Evolutionary conservation across 2,329 filamentous ascomycete species (phyloP).

Genomic region (Aspergillus tanneri): DNA sequence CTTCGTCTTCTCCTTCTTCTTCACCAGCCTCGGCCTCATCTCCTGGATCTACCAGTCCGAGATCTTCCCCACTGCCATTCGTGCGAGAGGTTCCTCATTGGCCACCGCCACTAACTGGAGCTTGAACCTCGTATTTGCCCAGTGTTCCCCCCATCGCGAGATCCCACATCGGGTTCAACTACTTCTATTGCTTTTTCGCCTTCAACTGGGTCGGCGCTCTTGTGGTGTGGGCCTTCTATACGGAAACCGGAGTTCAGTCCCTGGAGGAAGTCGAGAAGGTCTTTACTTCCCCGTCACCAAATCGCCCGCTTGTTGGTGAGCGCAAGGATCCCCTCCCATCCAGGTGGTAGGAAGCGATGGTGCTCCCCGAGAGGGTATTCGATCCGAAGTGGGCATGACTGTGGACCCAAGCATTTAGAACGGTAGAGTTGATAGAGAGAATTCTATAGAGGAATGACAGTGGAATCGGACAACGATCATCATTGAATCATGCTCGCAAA

Average conservation of each 20-base stretch:
- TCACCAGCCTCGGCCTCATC: slow-evolving; percentile 47
- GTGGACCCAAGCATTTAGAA: background rate
- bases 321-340: background rate
- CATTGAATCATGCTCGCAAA: no score
- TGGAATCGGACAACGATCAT: no score
- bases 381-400: background rate
- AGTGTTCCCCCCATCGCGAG: slow-evolving; percentile 51
- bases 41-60: slow-evolving; percentile 50
- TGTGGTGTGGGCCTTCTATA: slow-evolving; percentile 36
- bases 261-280: slow-evolving; percentile 35
- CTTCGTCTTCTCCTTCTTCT: slow-evolving; percentile 49
- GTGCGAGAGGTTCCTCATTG: slow-evolving; percentile 44
- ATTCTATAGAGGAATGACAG: no score
- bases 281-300: slow-evolving; percentile 14
- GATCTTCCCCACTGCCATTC: slow-evolving; percentile 47
- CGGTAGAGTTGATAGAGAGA: background rate
- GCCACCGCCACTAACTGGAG: slow-evolving; percentile 50
- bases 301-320: background rate
- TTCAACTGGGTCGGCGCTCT: slow-evolving; percentile 48
- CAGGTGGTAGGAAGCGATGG: background rate
- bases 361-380: background rate
- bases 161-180: slow-evolving; percentile 46
- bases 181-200: slow-evolving; percentile 52
- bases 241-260: slow-evolving; percentile 32
- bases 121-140: slow-evolving; percentile 50